Conservation (phyloP, 257 asterid species). For the Rhazya stricta region DNA sequence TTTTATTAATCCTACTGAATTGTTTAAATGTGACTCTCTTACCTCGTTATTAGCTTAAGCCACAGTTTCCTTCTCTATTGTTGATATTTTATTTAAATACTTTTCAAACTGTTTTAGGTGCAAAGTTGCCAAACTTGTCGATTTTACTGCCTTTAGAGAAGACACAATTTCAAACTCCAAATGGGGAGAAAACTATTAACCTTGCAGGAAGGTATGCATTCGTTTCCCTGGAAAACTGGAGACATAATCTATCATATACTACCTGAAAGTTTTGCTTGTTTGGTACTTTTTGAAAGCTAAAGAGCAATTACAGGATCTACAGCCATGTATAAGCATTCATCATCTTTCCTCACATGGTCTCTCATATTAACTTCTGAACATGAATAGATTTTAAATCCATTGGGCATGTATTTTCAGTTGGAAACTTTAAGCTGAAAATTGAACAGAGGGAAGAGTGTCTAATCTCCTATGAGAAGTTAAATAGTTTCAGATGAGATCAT, state of each 20-base stretch:
- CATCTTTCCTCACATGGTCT: not conserved
- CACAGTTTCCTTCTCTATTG: not conserved
- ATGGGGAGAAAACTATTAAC: constrained; percentile 60
- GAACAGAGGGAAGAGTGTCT: not conserved
- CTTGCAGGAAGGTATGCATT: constrained; percentile 66
- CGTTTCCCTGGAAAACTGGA: not conserved
- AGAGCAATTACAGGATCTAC: not conserved
- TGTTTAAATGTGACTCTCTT: not conserved
- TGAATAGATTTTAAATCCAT: not conserved
- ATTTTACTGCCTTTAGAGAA: constrained; percentile 63
- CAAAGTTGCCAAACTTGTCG: constrained; percentile 66
- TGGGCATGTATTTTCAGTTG: no score
- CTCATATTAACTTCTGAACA: not conserved
- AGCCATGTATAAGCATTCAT: not conserved
- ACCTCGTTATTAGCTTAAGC: not conserved
- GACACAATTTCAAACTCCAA: constrained; percentile 55
- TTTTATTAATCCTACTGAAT: not conserved
- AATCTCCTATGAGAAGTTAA: not conserved
- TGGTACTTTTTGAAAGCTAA: not conserved
- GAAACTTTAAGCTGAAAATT: not conserved
- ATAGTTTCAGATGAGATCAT: not conserved
- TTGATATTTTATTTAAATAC: not conserved
- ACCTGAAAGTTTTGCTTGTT: not conserved
- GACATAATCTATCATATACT: not conserved
- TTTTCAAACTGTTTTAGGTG: constrained; percentile 46